phyloP scores from a whole-genome alignment of 2,329 filamentous ascomycete species.

The Domatiomyces catenatus region DNA sequence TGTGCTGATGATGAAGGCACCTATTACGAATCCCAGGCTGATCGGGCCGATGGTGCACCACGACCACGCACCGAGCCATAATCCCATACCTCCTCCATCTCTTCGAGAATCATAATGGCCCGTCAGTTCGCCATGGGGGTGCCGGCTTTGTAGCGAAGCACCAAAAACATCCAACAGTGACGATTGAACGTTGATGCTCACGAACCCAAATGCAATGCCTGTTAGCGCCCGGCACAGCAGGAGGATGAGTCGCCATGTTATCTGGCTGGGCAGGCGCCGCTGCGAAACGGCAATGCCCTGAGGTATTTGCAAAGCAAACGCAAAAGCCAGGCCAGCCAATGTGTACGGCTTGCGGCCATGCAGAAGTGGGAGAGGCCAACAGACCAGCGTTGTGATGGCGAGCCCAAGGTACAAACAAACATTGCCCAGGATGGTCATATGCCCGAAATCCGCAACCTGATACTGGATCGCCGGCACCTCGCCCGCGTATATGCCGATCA shows the following conservation, averaged over 20 bases:
- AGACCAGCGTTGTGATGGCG: conserved; percentile 52
- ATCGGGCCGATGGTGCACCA: conserved; percentile 63
- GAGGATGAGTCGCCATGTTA: conserved; percentile 44
- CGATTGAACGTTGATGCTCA: conserved; percentile 60
- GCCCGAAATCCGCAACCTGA: conserved; percentile 53
- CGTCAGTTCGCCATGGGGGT: conserved; percentile 58
- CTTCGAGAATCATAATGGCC: conserved; percentile 52
- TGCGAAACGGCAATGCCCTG: conserved; percentile 52
- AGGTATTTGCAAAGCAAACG: conserved; percentile 59
- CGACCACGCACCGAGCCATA: conserved; percentile 67
- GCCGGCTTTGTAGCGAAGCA: conserved; percentile 55
- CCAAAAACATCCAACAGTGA: conserved; percentile 62
- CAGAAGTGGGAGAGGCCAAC: conserved; percentile 55
- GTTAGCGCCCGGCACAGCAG: conserved; percentile 50
- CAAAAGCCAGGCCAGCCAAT: conserved; percentile 50
- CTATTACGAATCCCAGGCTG: conserved; percentile 55
- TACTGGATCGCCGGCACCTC: conserved; percentile 69
- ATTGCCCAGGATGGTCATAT: conserved; percentile 56
- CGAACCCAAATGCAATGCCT: conserved; percentile 56
- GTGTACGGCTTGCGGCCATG: conserved; percentile 67
- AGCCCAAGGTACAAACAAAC: conserved; percentile 57
- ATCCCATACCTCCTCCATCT: conserved; percentile 61
- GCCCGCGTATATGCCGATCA: conserved; percentile 62
- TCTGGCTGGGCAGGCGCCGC: conserved; percentile 40
- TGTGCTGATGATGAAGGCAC: conserved; percentile 51